Evolutionary conservation across 805 yeast species (phyloP).

Genomic region (Grigorovia jiainica): DNA sequence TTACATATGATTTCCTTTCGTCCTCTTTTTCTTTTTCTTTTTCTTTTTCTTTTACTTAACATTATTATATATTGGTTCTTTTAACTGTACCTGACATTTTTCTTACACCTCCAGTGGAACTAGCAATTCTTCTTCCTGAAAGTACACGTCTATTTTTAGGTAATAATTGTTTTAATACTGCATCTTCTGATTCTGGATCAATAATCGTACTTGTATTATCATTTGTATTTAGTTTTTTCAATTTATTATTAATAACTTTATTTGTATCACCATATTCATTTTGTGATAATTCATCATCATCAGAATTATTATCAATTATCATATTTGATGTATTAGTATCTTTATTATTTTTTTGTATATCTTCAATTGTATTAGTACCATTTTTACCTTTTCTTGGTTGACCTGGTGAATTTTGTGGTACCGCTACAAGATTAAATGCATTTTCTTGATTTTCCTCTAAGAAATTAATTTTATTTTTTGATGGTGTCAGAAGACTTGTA

Average conservation of each 20-base stretch:
- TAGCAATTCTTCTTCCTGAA: constrained; percentile 27
- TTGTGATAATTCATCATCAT: constrained; percentile 8
- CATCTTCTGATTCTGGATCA: constrained; percentile 11
- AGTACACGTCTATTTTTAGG: constrained; percentile 25
- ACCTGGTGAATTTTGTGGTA: constrained; percentile 91
- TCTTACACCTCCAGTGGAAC: constrained; percentile 27
- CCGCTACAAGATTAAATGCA: constrained; percentile 31
- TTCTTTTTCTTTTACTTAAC: background rate
- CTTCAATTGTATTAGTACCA: constrained; percentile 29
- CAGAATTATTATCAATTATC: constrained; percentile 9
- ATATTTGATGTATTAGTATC: constrained; percentile 5
- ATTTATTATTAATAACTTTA: constrained; percentile 5
- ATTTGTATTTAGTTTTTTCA: constrained; percentile 17
- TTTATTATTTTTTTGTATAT: constrained; percentile 16
- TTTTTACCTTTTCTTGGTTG: constrained; percentile 74
- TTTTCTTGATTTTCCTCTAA: constrained; percentile 22
- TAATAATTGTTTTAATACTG: constrained; percentile 20
- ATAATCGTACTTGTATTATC: constrained; percentile 5
- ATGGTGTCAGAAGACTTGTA: constrained; percentile 25
- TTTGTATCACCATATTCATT: constrained; percentile 21
- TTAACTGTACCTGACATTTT: constrained; percentile 27
- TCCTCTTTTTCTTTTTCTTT: background rate
- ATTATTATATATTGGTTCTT: constrained; percentile 7
- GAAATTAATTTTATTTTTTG: constrained; percentile 19
- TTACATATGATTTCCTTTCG: background rate